These are phyloP conservation scores for Saprolegnia diclina DNA, from an alignment of 352 stramenopile species.

Conservation along the genomic window DNA sequence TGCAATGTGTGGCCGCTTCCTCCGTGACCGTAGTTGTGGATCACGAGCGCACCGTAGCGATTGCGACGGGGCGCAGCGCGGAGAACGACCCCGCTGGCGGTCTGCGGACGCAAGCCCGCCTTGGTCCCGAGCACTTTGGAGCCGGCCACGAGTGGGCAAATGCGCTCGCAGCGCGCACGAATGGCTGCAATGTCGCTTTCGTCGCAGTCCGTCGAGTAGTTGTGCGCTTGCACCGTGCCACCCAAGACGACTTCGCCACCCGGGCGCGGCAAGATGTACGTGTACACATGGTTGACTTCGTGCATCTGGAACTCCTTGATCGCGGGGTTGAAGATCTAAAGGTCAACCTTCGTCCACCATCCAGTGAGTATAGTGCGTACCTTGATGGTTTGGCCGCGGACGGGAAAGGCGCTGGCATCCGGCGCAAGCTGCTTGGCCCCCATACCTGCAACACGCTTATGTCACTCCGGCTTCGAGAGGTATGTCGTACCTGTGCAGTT, in stretches of 20 bases:
- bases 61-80: conserved; percentile 39
- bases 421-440: conserved; percentile 39
- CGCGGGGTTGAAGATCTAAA: conserved; percentile 40
- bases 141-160: conserved; percentile 41
- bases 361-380: conserved; percentile 28
- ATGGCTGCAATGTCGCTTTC: conserved; percentile 41
- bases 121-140: conserved; percentile 39
- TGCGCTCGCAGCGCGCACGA: conserved; percentile 41
- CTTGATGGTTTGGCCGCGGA: conserved; percentile 59
- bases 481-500: conserved; percentile 46
- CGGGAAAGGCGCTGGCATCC: conserved; percentile 44
- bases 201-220: conserved; percentile 42
- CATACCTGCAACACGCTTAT: conserved; percentile 31
- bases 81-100: conserved; percentile 40
- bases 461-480: background rate
- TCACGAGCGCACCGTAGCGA: conserved; percentile 37
- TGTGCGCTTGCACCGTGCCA: conserved; percentile 57
- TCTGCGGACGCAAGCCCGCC: conserved; percentile 44
- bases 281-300: conserved; percentile 46
- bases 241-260: conserved; percentile 55
- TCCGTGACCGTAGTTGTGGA: conserved; percentile 68
- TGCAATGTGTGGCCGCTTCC: conserved; percentile 67
- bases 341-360: background rate
- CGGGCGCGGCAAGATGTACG: conserved; percentile 62
- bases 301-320: conserved; percentile 48